Base-by-base conservation (phyloP, 139 green algal species). In the Limnomonas spitsbergensis region DNA sequence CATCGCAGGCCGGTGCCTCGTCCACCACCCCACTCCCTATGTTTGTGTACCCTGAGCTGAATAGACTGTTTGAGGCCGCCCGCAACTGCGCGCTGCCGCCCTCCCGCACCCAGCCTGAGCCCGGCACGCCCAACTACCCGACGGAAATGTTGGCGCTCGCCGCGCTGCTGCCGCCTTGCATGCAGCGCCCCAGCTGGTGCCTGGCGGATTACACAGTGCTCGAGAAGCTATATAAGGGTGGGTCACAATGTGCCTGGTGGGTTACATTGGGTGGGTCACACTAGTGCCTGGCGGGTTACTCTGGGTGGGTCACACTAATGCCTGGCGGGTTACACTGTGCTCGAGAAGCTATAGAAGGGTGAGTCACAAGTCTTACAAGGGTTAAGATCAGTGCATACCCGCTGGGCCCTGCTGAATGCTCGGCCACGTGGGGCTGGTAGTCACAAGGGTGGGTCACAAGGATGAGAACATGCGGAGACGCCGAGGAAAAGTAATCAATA, bases 331-430 rank as follows among this genome's bases (percentile, higher is more conserved):
- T 89, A 89, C 77, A 66, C 40, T 26, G 73, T 89, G 39, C 73
- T 47, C 26, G 80, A 89, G 47, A 86, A 89, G 82, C 82, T 89
- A 32, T 89, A 89, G 82, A 89, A 61, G 20, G 47, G 14, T 61
- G 20, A 24, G 47, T 24, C 24, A n/a, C 47, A n/a, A n/a, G 47
- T 24, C 14, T n/a, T n/a, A n/a, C n/a, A n/a, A n/a, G n/a, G n/a
- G n/a, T n/a, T n/a, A n/a, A n/a, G n/a, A n/a, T n/a, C n/a, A n/a
- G n/a, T n/a, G n/a, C n/a, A n/a, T n/a, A n/a, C n/a, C n/a, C n/a
- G n/a, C n/a, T n/a, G n/a, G n/a, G n/a, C n/a, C n/a, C n/a, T n/a
- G n/a, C n/a, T n/a, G n/a, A n/a, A n/a, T n/a, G n/a, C n/a, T n/a
- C n/a, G n/a, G n/a, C n/a, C n/a, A n/a, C n/a, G n/a, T n/a, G n/a